Evolutionary conservation across 306 rosid species (phyloP), one percentile per base, ranked within the genome.

Genomic region (Prinsepia uniflora): DNA sequence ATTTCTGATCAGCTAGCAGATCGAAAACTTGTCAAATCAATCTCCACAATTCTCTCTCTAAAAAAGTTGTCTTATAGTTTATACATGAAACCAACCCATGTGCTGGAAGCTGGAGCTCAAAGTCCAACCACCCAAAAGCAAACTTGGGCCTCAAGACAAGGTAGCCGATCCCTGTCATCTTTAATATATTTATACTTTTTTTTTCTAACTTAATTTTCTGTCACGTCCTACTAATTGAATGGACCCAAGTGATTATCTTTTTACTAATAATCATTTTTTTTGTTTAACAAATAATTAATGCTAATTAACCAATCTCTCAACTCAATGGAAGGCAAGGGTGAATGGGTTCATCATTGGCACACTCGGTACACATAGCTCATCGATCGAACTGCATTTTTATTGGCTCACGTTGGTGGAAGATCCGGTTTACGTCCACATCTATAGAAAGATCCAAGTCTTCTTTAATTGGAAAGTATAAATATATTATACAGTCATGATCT

Each of bases 401-500:
- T 76, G 75, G 82, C 40, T 54, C 9, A 40, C 15, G 62, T 40
- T 67, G 39, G n/a, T 68, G 72, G 41, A 73, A 68, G 45, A 72
- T 73, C 70, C 49, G 75, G 59, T 61, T 73, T n/a, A 46, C 70
- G 73, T 73, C 78, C 76, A 52, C 56, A 56, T 56, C 61, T 34
- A 8, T 36, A 42, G 58, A 56, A 48, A 44, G 57, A n/a, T 75
- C 45, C 45, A 22, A 68, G 46, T 67, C 64, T 75, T 65, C 65
- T 53, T 43, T 49, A 36, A 49, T 48, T 72, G 52, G 74, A 70
- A 80, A 65, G 58, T 30, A 24, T 6, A 59, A 24, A 36, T 36
- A 5, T 17, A 52, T 36, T 15, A n/a, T 72, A 15, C 14, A 52
- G 72, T 60, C 52, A 47, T 24, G 30, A 2, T 24, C 30, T 24